Evolutionary conservation across 441 rosid species (phyloP).

Genomic region (Isatis lusitanica): DNA sequence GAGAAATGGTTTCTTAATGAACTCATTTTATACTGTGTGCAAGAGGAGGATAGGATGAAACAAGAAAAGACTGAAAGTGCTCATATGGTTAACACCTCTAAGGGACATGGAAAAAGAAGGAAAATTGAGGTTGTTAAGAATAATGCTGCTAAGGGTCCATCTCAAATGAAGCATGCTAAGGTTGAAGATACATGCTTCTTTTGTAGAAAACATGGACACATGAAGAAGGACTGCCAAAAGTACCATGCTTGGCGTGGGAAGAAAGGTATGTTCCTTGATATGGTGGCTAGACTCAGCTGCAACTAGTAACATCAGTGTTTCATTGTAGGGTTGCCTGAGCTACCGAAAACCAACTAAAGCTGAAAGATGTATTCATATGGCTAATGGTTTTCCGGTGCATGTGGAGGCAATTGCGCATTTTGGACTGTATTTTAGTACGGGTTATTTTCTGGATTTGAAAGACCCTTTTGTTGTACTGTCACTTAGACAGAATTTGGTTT

Average conservation of each 20-base stretch:
- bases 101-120: not conserved
- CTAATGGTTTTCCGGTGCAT: not conserved
- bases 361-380: slow-evolving; percentile 4
- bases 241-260: not conserved
- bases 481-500: no score
- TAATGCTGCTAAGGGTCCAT: not conserved
- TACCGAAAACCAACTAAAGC: not conserved
- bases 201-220: not conserved
- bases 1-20: no score
- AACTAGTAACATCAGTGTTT: not conserved
- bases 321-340: not conserved
- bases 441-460: no score
- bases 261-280: not conserved
- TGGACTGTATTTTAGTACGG: no score
- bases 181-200: slow-evolving; percentile 1
- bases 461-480: no score
- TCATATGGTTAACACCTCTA: not conserved
- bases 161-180: not conserved
- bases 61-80: no score
- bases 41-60: no score
- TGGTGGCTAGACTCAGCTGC: not conserved
- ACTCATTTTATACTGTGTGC: no score
- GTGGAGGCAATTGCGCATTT: not conserved
- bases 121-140: not conserved
- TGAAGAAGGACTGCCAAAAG: not conserved